These are phyloP conservation scores for Erysimum cheiri DNA, from an alignment of 441 rosid species.

Conservation along the genomic window DNA sequence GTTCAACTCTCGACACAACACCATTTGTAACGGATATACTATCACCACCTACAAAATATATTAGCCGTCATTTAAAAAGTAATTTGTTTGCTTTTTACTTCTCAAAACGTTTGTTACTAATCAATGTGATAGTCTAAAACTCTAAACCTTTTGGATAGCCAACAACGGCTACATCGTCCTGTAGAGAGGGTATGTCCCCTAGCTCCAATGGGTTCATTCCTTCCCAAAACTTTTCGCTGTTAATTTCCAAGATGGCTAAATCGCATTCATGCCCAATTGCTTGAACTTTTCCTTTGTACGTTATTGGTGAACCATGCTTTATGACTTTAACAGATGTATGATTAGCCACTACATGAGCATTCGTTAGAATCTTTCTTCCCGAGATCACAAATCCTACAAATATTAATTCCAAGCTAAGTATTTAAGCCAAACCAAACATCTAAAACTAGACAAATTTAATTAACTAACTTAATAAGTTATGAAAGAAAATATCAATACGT, in stretches of 20 bases:
- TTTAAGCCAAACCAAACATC: neutral
- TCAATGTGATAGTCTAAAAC: no score
- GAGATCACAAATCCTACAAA: constrained; percentile 39
- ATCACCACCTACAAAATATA: constrained; percentile 58
- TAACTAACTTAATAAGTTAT: no score
- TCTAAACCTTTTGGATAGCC: neutral
- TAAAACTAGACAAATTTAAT: neutral
- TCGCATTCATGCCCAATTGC: constrained; percentile 83
- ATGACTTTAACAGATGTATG: constrained; percentile 70
- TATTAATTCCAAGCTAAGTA: neutral
- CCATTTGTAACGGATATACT: constrained; percentile 76
- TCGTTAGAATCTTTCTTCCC: constrained; percentile 68
- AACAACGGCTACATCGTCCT: constrained; percentile 27
- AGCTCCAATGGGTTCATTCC: constrained; percentile 63
- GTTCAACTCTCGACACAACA: constrained; percentile 72
- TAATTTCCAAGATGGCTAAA: constrained; percentile 65
- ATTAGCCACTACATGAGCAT: constrained; percentile 81
- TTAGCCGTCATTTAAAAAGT: neutral
- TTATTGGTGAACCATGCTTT: constrained; percentile 72
- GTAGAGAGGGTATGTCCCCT: constrained; percentile 65
- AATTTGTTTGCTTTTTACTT: no score
- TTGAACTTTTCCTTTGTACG: constrained; percentile 59
- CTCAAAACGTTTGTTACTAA: no score
- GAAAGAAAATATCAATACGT: no score
- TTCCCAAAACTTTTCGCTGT: constrained; percentile 40